Evolutionary conservation across 345 rosid genomes (phyloP).

Genomic region (Sonneratia caseolaris): DNA sequence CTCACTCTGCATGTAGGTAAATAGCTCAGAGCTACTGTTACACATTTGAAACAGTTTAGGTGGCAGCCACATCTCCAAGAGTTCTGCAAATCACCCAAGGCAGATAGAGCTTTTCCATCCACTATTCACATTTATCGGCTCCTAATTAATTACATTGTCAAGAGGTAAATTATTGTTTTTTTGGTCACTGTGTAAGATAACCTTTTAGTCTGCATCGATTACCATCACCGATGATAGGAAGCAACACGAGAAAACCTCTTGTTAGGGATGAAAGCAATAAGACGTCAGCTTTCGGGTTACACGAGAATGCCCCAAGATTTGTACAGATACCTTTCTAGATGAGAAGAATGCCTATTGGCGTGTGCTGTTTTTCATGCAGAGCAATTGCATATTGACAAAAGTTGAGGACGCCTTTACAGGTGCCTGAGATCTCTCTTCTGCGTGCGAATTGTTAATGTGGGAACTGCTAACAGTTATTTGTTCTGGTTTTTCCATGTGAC

Average conservation of each 20-base stretch:
- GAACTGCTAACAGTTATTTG: no score
- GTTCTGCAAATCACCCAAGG: not conserved
- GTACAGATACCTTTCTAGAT: conserved; percentile 1
- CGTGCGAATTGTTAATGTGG: no score
- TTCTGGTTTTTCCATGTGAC: no score
- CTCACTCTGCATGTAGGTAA: not conserved
- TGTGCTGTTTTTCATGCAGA: no score
- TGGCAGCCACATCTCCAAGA: not conserved
- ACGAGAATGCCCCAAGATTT: not conserved
- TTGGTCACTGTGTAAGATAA: not conserved
- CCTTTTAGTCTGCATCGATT: not conserved
- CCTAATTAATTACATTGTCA: not conserved
- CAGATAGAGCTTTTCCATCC: not conserved
- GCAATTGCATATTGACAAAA: no score
- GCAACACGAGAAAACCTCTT: not conserved
- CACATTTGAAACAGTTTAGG: not conserved
- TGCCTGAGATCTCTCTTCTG: no score
- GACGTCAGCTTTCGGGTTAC: not conserved
- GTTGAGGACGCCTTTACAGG: no score
- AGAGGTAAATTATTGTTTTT: not conserved
- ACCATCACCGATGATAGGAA: not conserved
- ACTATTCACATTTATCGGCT: not conserved
- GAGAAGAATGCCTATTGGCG: not conserved
- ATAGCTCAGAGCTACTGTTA: not conserved
- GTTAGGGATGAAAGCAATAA: not conserved